Conservation (phyloP, 768 basidiomycete species). For the Boletus subparvulus region DNA sequence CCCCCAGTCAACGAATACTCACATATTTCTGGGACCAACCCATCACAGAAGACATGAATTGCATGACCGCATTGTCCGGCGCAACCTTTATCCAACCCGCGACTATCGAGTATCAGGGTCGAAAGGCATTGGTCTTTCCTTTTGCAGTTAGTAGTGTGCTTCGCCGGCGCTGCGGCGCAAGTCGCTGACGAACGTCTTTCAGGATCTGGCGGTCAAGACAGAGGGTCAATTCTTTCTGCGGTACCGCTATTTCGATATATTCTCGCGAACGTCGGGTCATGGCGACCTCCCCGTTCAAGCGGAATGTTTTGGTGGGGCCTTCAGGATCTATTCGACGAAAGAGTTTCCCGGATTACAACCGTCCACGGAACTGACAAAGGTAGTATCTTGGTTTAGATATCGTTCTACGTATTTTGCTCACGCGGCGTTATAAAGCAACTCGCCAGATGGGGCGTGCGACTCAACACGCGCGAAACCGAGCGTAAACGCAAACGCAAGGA, state of each 20-base stretch:
- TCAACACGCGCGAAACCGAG: slow-evolving; percentile 38
- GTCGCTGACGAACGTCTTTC: slow-evolving; percentile 2
- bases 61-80: slow-evolving; percentile 56
- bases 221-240: slow-evolving; percentile 69
- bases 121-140: slow-evolving; percentile 56
- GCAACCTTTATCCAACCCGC: slow-evolving; percentile 60
- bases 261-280: slow-evolving; percentile 33
- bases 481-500: slow-evolving; percentile 37
- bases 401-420: not conserved
- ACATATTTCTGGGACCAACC: slow-evolving; percentile 41
- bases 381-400: not conserved
- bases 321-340: slow-evolving; percentile 70
- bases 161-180: slow-evolving; percentile 1
- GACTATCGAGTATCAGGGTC: slow-evolving; percentile 52
- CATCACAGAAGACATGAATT: slow-evolving; percentile 44
- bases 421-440: slow-evolving; percentile 29
- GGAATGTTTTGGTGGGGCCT: slow-evolving; percentile 65
- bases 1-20: slow-evolving; percentile 38
- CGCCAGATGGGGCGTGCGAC: slow-evolving; percentile 34
- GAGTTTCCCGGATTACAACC: slow-evolving; percentile 70
- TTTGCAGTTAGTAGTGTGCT: slow-evolving; percentile 48
- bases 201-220: slow-evolving; percentile 69
- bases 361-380: slow-evolving; percentile 71
- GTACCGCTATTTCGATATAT: slow-evolving; percentile 71
- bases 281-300: slow-evolving; percentile 48